phyloP scores from a whole-genome alignment of 192 early-diverging fungal species.

The Anaeromyces robustus region DNA sequence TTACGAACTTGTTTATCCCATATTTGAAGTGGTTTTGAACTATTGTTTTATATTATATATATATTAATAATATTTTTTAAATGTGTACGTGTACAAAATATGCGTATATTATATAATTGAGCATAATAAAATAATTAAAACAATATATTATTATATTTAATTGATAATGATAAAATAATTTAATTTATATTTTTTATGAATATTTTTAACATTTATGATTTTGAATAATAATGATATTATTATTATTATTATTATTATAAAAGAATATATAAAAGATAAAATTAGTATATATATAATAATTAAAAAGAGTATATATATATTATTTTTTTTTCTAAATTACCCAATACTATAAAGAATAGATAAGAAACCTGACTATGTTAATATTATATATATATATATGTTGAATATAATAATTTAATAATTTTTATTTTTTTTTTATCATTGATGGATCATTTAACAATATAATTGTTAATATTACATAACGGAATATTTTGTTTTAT shows the following conservation, averaged over 20 bases:
- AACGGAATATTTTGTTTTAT: too few species aligned
- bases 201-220: too few species aligned
- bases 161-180: too few species aligned
- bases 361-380: slow-evolving; percentile 61
- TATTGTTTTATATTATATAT: too few species aligned
- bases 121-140: too few species aligned
- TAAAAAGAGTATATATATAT: too few species aligned
- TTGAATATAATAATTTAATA: not conserved
- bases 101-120: not conserved
- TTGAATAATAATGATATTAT: too few species aligned
- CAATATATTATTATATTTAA: too few species aligned
- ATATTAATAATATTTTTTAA: not conserved
- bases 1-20: slow-evolving; percentile 54
- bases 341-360: slow-evolving; percentile 80
- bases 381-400: not conserved
- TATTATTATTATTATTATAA: not conserved
- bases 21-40: slow-evolving; percentile 52
- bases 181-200: too few species aligned
- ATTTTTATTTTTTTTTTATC: not conserved
- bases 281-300: too few species aligned
- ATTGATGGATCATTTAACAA: not conserved
- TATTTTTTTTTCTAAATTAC: slow-evolving; percentile 17
- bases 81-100: not conserved
- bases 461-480: not conserved
- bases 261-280: too few species aligned